Percentiles rank a stretch among this genome's conserved stretches.
Conservation (phyloP, 2,329 filamentous ascomycete species). For the Claviceps citrina region DNA sequence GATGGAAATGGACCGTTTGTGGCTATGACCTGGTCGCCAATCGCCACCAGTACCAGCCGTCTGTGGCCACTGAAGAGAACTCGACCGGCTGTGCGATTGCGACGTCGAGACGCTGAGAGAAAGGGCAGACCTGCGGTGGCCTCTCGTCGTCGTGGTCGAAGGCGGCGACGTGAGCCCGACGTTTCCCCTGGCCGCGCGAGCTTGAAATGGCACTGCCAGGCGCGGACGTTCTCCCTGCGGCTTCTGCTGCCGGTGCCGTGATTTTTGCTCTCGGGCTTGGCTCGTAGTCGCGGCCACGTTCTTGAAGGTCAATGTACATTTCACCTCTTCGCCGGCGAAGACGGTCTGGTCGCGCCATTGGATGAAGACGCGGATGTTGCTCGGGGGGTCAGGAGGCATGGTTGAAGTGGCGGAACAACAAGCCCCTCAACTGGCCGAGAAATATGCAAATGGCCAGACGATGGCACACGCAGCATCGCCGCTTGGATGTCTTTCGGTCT, state of each 20-base stretch:
- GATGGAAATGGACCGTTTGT: conserved; percentile 68
- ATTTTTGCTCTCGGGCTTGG: conserved; percentile 14
- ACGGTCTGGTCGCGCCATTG: conserved; percentile 88
- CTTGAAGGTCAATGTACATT: conserved; percentile 92
- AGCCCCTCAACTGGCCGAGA: conserved; percentile 18
- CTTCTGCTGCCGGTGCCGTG: conserved; percentile 12
- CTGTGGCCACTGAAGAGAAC: conserved; percentile 32
- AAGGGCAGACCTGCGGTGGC: conserved; percentile 49
- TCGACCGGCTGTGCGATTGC: conserved; percentile 28
- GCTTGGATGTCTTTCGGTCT: conserved; percentile 8
- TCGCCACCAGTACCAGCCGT: conserved; percentile 16
- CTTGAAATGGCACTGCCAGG: conserved; percentile 28
- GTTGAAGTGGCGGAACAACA: conserved; percentile 10
- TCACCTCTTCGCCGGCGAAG: conserved; percentile 89
- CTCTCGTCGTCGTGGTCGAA: conserved; percentile 25
- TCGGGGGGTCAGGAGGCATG: conserved; percentile 34
- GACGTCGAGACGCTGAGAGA: conserved; percentile 43
- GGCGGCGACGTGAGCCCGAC: conserved; percentile 31
- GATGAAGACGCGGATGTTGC: conserved; percentile 88
- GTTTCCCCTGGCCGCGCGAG: conserved; percentile 24
- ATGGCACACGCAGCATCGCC: conserved; percentile 18
- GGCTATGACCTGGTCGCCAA: conserved; percentile 35
- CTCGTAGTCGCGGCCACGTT: conserved; percentile 48
- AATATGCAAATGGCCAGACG: conserved; percentile 13
- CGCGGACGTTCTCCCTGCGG: conserved; percentile 20